Evolutionary conservation across 192 early-diverging fungal genomes (phyloP), one percentile per base, ranked within the genome.

Genomic region (Borealophlyctis nickersoniae): DNA sequence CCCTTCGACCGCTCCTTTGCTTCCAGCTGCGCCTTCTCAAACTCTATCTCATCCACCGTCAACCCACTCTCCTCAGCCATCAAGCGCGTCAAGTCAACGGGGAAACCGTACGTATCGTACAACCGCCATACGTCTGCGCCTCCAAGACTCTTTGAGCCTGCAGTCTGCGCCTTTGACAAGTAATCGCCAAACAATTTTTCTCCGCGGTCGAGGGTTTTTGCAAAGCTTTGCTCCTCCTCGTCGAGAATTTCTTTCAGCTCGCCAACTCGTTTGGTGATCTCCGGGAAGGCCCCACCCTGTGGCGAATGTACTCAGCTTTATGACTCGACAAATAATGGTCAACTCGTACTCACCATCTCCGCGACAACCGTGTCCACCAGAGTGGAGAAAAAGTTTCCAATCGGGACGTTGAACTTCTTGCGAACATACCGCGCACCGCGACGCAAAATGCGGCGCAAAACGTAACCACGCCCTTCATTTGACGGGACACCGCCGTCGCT

Each of bases 71-170:
- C 96, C 77, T 98, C 93, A n/a, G 96, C 94, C 94, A 98, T 97
- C 53, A 98, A 72, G 50, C 91, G 89, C 11, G 96, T 98, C 52
- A 98, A 81, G 73, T 98, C 96, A 1, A 96, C 91, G 3, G 96
- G 96, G 87, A 98, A 98, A 31, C 96, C 96, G 72, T 93, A 98
- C 14, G 96, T 98, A 69, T 97, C 96, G 64, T 98, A 98, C 72
- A 98, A 74, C n/a, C 92, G 84, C 94, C 94, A 98, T 9, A 92
- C 96, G 74, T 93, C 91, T 48, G 82, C 83, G 32, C 96, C 96
- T 24, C 87, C 84, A 32, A 98, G 81, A 14, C 78, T 71, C 3
- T 52, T 83, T 34, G 77, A 62, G 33, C 83, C 81, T 23, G 85
- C 61, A 45, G 90, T 79, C 32, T 88, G 86, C 50, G 87, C 76